phyloP scores from a whole-genome alignment of 352 stramenopile genomes.

The Phytopythium mirpurense region DNA sequence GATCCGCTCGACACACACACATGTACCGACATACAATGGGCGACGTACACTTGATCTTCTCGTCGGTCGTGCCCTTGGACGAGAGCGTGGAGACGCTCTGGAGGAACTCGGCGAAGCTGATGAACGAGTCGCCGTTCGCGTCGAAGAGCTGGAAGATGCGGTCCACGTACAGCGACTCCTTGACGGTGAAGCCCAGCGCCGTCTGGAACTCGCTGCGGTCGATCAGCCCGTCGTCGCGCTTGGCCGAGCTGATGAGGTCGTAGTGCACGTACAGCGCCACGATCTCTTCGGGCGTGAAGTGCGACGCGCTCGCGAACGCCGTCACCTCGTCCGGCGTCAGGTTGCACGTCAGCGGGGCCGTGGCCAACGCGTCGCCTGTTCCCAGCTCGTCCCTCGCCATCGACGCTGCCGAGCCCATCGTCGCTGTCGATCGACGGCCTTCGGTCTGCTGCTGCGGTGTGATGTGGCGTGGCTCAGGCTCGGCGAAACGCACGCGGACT shows the following conservation, averaged over 20 bases:
- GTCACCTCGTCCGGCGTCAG: conserved; percentile 47
- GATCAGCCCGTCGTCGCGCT: conserved; percentile 66
- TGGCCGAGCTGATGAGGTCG: conserved; percentile 58
- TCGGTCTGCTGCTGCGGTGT: too few species aligned
- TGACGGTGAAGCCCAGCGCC: conserved; percentile 65
- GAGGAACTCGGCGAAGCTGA: conserved; percentile 77
- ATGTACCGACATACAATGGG: too few species aligned
- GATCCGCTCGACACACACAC: neutral
- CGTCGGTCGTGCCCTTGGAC: conserved; percentile 51
- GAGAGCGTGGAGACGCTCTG: conserved; percentile 69
- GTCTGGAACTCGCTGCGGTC: conserved; percentile 79
- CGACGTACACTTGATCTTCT: conserved; percentile 73
- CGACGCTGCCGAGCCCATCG: conserved; percentile 65
- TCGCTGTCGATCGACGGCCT: neutral
- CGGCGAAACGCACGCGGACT: neutral
- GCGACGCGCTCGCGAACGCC: conserved; percentile 29
- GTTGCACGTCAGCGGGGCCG: conserved; percentile 36
- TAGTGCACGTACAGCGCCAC: conserved; percentile 57
- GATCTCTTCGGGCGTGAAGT: conserved; percentile 61
- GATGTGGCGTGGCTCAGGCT: too few species aligned
- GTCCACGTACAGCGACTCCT: conserved; percentile 81
- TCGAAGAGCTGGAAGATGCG: conserved; percentile 81
- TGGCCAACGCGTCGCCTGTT: neutral
- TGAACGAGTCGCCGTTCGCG: conserved; percentile 70
- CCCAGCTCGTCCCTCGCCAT: conserved; percentile 44